Percentiles rank a stretch among this genome's conserved stretches.
These are phyloP conservation scores for Rhodotorula diobovata DNA, from an alignment of 768 basidiomycete genomes.

Conservation along the genomic window DNA sequence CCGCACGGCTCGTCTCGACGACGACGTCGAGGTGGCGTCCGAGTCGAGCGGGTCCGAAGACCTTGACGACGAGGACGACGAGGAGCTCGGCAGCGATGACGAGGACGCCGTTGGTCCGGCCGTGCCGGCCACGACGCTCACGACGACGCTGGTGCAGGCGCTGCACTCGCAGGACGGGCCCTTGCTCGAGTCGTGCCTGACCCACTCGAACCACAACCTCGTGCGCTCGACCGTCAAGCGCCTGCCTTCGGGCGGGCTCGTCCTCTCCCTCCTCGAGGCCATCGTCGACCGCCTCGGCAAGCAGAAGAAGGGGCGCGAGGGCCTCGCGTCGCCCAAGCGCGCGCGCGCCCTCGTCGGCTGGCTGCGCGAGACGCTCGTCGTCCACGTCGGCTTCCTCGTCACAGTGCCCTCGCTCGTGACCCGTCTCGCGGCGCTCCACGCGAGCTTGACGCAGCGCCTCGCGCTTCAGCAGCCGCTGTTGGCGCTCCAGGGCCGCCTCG, in stretches of 20 bases:
- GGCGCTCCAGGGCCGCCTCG: constrained; percentile 79
- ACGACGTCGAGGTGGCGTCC: constrained; percentile 47
- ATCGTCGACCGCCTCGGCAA: constrained; percentile 81
- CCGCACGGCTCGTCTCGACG: constrained; percentile 1
- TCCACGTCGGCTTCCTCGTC: constrained; percentile 88
- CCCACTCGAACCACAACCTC: constrained; percentile 72
- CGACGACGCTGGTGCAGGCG: constrained; percentile 90
- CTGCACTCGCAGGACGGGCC: constrained; percentile 88
- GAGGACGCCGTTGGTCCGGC: constrained; percentile 29
- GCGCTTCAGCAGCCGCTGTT: constrained; percentile 77
- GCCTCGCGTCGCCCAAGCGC: constrained; percentile 64
- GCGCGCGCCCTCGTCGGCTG: constrained; percentile 69
- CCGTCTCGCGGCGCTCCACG: constrained; percentile 76
- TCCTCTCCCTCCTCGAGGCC: constrained; percentile 75
- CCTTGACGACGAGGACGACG: constrained; percentile 36
- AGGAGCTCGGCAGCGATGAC: constrained; percentile 6
- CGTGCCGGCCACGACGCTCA: constrained; percentile 73
- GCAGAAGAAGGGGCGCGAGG: constrained; percentile 55
- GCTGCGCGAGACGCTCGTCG: constrained; percentile 73
- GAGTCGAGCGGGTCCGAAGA: constrained; percentile 28
- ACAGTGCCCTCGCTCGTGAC: constrained; percentile 94
- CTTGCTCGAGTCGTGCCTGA: constrained; percentile 77
- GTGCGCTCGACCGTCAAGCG: constrained; percentile 81
- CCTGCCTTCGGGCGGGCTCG: constrained; percentile 72
- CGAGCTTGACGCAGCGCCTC: constrained; percentile 71